A percentile compares a stretch with the other conserved stretches of the same genome.
Evolutionary conservation across 371 early-diverging fungal species (phyloP).

Genomic region (Mortierella sp.): DNA sequence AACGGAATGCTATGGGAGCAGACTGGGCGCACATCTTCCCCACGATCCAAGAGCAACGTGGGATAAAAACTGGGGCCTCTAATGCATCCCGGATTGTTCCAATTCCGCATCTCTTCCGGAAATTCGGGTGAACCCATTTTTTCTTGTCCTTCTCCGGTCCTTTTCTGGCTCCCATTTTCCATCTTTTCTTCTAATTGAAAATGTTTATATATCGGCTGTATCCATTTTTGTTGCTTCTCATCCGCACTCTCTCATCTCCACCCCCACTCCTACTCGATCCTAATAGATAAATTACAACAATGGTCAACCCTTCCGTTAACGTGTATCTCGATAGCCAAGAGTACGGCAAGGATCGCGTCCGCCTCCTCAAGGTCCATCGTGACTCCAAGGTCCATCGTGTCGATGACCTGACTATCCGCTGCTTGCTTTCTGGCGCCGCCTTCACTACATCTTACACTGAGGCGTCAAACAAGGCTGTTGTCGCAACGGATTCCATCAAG

Average conservation of each 20-base stretch:
- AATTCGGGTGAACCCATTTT: no score
- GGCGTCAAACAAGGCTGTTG: slow-evolving; percentile 76
- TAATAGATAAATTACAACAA: neutral
- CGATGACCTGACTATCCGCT: slow-evolving; percentile 78
- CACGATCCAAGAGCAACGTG: no score
- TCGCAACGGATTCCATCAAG: slow-evolving; percentile 82
- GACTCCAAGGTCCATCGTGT: slow-evolving; percentile 70
- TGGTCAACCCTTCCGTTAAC: slow-evolving; percentile 10
- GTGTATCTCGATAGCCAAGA: slow-evolving; percentile 40
- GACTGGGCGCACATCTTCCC: no score
- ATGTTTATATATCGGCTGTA: neutral
- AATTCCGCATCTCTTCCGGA: no score
- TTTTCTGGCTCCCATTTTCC: no score
- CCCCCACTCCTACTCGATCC: slow-evolving; percentile 4
- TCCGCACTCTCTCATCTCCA: neutral
- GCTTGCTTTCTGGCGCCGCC: slow-evolving; percentile 74
- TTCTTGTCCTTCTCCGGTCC: no score
- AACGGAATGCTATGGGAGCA: no score
- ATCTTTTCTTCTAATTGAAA: slow-evolving; percentile 1
- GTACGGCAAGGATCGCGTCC: slow-evolving; percentile 80
- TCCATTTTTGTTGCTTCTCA: neutral
- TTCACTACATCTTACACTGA: slow-evolving; percentile 82
- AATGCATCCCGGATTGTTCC: no score
- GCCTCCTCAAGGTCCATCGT: slow-evolving; percentile 78
- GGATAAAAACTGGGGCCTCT: no score